Base-by-base conservation (phyloP, 441 rosid genomes). In the Erodium texanum region DNA sequence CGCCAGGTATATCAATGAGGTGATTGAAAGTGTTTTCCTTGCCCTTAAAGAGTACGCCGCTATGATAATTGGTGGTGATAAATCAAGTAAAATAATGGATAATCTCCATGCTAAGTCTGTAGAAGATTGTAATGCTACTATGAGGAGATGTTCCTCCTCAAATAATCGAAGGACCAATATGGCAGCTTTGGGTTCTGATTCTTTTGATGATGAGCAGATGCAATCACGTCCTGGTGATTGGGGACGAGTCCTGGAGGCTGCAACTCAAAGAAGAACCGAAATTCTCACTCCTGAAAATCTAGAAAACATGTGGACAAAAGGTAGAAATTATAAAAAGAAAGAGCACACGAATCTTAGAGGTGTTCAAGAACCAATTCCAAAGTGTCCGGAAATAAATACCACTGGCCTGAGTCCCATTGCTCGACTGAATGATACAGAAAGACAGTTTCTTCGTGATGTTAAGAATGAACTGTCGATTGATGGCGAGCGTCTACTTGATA, bases 271-370 rank as follows among this genome's bases (percentile, higher is more conserved):
- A 76, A 88, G 98, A 86, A 82, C 96, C 24, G 97, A 94, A 82
- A 80, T 94, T 84, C 99, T 94, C 74, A 72, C 85, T 19, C 99
- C 99, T 69, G 97, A 94, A 81, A 94, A 94, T 84, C 98, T 94
- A 68, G 99, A 94, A 71, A 92, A 89, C 74, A 83, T 94, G 98
- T 94, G 99, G 99, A 82, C 98, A 0, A 92, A 84, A 82, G 99
- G 99, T 83, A 88, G 93, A 79, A 85, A 92, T 76, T 92, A 92
- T 73, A 90, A 85, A 79, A 87, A 71, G 83, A 89, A 84, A 76
- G 97, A 92, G 84, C 76, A 78, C 64, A 92, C 84, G 74, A 80
- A 66, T 18, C 69, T 67, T 41, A 80, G 79, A 73, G 78, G 77
- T 61, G 74, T 66, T 68, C 78, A 38, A 38, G 74, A 76, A 63